Evolutionary conservation across 1,139 yeast species (phyloP), one percentile per base, ranked within the genome.

Genomic region (Yamadazyma buinensis): DNA sequence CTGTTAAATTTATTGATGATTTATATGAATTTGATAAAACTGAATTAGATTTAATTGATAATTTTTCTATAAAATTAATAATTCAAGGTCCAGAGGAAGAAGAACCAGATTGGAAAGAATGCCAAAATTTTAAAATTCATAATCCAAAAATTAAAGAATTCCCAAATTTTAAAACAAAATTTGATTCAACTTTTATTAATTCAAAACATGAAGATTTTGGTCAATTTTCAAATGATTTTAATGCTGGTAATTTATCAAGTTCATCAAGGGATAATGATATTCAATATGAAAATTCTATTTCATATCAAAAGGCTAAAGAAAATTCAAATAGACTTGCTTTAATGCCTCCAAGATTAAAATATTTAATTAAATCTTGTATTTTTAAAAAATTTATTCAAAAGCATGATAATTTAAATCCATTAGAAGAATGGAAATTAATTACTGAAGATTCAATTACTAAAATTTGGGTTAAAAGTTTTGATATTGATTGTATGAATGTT

Each of bases 381-480:
- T 66, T 65, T 35, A 75, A 75, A 48, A 56, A 58, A 28, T 67
- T 52, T 38, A 42, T 70, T 26, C 75, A 72, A 35, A 33, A 35
- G 10, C 50, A 46, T 15, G 22, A 35, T 13, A 17, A 17, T 5
- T 32, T 33, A 10, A 38, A 42, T 18, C 38, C 44, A 3, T 38
- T 43, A 5, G 59, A 61, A 28, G 53, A 64, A 23, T 79, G 84
- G 84, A 58, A 57, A 30, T 54, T 77, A 21, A 65, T 77, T 5
- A 69, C 81, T 2, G 84, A 79, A 49, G 83, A 78, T 42, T 49
- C 67, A 1, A 59, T 69, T 5, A 67, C 79, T 5, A 61, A 62
- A 27, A 63, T 72, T 7, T 78, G 84, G 84, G 67, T 73, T n/a
- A 56, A 59, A 29, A 65, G 80, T 40, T 78, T 64, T 50, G 78